Conservation (phyloP, 2,329 filamentous ascomycete genomes). For the Paecilomyces dactylethromorphus region DNA sequence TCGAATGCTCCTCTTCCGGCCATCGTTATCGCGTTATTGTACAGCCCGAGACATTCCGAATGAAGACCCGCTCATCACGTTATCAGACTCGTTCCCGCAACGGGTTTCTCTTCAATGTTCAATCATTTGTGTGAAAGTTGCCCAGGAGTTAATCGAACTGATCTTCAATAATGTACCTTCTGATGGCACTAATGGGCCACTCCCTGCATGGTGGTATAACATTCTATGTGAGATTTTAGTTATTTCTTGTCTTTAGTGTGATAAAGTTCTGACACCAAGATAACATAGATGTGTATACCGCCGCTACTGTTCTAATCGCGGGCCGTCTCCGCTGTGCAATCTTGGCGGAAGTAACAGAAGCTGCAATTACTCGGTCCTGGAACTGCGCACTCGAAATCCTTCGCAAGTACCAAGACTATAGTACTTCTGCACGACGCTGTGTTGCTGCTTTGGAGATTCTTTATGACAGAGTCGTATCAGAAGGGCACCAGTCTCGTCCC, state of each 20-base stretch:
- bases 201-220: conserved; percentile 33
- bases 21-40: conserved; percentile 25
- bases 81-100: conserved; percentile 22
- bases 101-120: conserved; percentile 28
- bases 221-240: conserved; percentile 21
- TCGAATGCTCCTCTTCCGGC: conserved; percentile 26
- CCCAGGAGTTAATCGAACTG: conserved; percentile 24
- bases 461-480: conserved; percentile 20
- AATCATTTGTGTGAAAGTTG: conserved; percentile 27
- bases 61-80: conserved; percentile 12
- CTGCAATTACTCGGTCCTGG: conserved; percentile 19
- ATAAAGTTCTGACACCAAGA: conserved; percentile 4
- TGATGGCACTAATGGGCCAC: conserved; percentile 19
- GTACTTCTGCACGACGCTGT: conserved; percentile 24
- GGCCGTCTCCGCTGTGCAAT: conserved; percentile 22
- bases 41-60: conserved; percentile 17
- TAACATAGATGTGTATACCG: conserved; percentile 24
- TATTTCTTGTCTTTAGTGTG: not conserved
- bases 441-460: conserved; percentile 25
- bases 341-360: conserved; percentile 18
- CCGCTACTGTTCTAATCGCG: conserved; percentile 28
- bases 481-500: conserved; percentile 4
- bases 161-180: conserved; percentile 22
- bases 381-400: conserved; percentile 22
- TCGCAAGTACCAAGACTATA: conserved; percentile 24